phyloP scores from a whole-genome alignment of 176 grass and related monocot genomes.

The Sorghum bicolor region DNA sequence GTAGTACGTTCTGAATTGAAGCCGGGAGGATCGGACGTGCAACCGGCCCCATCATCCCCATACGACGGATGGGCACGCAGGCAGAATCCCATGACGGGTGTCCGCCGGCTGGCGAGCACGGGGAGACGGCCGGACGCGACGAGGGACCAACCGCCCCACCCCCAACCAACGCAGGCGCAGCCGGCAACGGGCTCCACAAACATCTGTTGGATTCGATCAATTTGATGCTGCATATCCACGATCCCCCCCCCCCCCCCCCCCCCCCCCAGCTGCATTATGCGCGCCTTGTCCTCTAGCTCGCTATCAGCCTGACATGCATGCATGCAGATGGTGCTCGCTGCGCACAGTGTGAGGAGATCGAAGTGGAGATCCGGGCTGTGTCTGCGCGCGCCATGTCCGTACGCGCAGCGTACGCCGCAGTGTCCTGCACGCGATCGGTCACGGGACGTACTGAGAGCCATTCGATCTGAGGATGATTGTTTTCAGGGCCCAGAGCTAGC shows the following conservation, averaged over 20 bases:
- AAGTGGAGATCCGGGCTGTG: not conserved
- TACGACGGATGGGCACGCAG: not conserved
- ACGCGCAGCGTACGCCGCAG: slow-evolving; percentile 8
- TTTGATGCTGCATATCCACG: not conserved
- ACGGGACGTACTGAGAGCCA: not conserved
- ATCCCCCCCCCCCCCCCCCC: too few species aligned
- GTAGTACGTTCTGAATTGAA: not conserved
- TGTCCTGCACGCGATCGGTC: slow-evolving; percentile 13
- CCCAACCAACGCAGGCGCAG: not conserved
- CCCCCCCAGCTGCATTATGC: not conserved
- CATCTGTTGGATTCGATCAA: not conserved
- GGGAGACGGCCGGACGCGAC: slow-evolving; percentile 1
- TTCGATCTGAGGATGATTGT: not conserved
- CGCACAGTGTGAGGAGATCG: not conserved
- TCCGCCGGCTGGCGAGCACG: slow-evolving; percentile 31
- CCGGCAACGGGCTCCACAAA: not conserved
- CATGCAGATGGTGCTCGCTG: not conserved
- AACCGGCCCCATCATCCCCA: not conserved
- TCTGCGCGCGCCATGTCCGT: slow-evolving; percentile 10
- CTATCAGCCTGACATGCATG: not conserved
- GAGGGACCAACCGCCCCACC: slow-evolving; percentile 26
- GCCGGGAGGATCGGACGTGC: not conserved
- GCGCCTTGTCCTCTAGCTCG: slow-evolving; percentile 7
- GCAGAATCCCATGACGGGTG: slow-evolving; percentile 25
- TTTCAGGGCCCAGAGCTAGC: too few species aligned